Evolutionary conservation across 305 asterid species (phyloP), one percentile per base, ranked within the genome.

Genomic region (Striga hermonthica): DNA sequence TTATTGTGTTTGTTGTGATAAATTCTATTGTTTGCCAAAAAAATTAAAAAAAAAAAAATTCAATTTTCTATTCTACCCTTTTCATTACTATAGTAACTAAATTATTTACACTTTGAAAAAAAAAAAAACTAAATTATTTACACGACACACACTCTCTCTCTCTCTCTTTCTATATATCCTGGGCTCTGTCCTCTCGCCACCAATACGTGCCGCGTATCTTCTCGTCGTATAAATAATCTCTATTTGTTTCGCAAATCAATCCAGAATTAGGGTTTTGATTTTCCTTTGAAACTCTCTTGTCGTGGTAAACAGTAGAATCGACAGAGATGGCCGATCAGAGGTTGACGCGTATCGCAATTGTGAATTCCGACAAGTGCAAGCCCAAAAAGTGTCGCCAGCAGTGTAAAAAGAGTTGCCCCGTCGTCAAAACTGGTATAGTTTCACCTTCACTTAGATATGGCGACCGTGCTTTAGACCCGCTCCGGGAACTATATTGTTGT

Each of bases 341-440:
- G 57, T 34, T 88, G 83, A 82, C 87, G 31, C 95, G 95, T 81
- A 81, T 86, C 5, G 96, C 96, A n/a, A 83, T 88, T 1, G 87
- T 88, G 64, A 80, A 83, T 64, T 76, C 91, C 57, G 91, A 88
- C 58, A 84, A 76, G 80, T 88, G 95, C 73, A 88, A 83, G 78
- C 96, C 95, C 13, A 88, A 84, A 58, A 88, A 86, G 67, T 88
- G 95, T 72, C 80, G 90, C 2, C 90, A 82, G 80, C 87, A 84
- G 58, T 88, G 96, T 73, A 84, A 77, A 75, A 88, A 84, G 81
- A 78, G 90, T 39, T 88, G 95, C 60, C 96, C 96, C 14, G 95
- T 86, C 57, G 95, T 86, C 65, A 84, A 83, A 79, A 82, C 95
- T 7, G 96, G 53, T 13, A 47, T 9, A 47, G 5, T 11, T 47